Percentiles rank a stretch among this genome's conserved stretches.
phyloP scores from a whole-genome alignment of 371 early-diverging fungal genomes.

The Mucor sp. region DNA sequence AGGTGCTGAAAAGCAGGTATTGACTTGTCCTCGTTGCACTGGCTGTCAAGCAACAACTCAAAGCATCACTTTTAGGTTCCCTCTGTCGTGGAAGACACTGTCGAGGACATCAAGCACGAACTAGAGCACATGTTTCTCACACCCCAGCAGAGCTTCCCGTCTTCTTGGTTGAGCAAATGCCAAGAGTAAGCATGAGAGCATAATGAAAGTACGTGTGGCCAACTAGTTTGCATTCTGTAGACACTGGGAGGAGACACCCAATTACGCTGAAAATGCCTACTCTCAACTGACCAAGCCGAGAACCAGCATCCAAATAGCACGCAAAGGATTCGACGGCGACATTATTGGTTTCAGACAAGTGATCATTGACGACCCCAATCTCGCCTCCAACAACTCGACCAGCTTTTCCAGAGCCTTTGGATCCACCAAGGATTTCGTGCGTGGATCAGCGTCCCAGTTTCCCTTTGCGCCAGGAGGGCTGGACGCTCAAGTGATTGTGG shows the following conservation, averaged over 20 bases:
- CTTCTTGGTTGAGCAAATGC: constrained; percentile 51
- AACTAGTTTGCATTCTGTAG: constrained; percentile 18
- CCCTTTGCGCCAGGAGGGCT: constrained; percentile 85
- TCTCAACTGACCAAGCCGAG: constrained; percentile 51
- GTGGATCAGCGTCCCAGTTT: constrained; percentile 70
- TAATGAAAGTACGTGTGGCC: neutral
- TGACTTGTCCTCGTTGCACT: neutral
- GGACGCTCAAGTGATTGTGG: constrained; percentile 42
- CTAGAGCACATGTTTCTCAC: constrained; percentile 52
- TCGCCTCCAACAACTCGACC: constrained; percentile 73
- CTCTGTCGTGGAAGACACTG: neutral
- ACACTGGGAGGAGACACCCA: constrained; percentile 55
- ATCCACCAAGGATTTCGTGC: constrained; percentile 65
- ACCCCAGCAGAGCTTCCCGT: constrained; percentile 48
- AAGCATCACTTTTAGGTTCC: neutral
- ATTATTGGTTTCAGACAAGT: constrained; percentile 54
- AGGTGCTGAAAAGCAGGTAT: constrained; percentile 6
- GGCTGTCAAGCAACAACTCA: neutral
- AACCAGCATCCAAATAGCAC: constrained; percentile 43
- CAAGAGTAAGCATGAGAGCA: constrained; percentile 43
- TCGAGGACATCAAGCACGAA: constrained; percentile 37
- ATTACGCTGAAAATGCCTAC: constrained; percentile 42
- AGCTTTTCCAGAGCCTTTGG: constrained; percentile 75
- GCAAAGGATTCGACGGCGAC: constrained; percentile 57
- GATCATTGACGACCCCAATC: constrained; percentile 34